A percentile compares a stretch with the other conserved stretches of the same genome.
Conservation (phyloP, 1,284 basidiomycete genomes). For the Tilletia setariae region DNA sequence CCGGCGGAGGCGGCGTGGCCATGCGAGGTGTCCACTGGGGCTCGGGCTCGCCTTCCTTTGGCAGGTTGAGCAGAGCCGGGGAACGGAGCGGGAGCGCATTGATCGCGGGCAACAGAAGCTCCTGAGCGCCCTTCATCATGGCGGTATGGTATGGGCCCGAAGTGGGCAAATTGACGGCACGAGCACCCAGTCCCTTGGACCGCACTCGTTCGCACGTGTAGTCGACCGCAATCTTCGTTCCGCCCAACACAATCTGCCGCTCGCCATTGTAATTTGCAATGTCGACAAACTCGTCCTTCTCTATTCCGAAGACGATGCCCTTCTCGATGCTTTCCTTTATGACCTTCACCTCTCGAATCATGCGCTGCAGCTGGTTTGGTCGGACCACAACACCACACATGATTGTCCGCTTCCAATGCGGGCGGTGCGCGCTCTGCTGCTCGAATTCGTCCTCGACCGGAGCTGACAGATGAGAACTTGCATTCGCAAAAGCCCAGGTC, state of each 20-base stretch:
- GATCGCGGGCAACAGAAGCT: conserved; percentile 35
- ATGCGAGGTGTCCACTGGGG: background rate
- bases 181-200: conserved; percentile 41
- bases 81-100: conserved; percentile 39
- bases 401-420: conserved; percentile 45
- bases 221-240: conserved; percentile 46
- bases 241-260: conserved; percentile 48
- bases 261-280: conserved; percentile 50
- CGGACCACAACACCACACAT: conserved; percentile 49
- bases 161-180: conserved; percentile 49
- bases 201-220: conserved; percentile 48
- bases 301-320: conserved; percentile 37
- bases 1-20: background rate
- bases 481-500: conserved; percentile 53
- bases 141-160: conserved; percentile 50
- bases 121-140: conserved; percentile 39
- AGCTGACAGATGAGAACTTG: conserved; percentile 26
- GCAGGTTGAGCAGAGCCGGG: conserved; percentile 18
- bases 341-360: conserved; percentile 34
- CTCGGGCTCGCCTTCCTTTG: background rate
- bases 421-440: background rate
- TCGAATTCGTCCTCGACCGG: background rate
- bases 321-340: conserved; percentile 37
- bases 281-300: conserved; percentile 49
- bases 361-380: conserved; percentile 40